Evolutionary conservation across 176 grass and related monocot species (phyloP), one percentile per base, ranked within the genome.

Genomic region (Zizania latifolia): DNA sequence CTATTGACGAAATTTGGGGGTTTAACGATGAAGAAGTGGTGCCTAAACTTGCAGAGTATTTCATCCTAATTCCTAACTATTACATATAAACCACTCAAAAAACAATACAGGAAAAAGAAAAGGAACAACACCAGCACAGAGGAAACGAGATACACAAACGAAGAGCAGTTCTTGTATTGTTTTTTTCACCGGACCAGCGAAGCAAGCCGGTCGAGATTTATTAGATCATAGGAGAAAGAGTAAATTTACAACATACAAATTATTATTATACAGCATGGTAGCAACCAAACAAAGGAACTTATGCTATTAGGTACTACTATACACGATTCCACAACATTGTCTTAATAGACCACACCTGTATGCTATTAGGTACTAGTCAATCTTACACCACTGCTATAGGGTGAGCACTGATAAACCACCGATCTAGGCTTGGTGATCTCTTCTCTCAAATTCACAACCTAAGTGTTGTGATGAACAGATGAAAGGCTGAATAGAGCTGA

Each of bases 251-350:
- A n/a, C n/a, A n/a, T n/a, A n/a, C n/a, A n/a, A n/a, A n/a, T 10
- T 22, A 22, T 22, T 40, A 33, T 4, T 48, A 33, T 23, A 11
- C 21, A 74, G 26, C 58, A 56, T 11, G 70, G 60, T 74, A 74
- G 34, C 44, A 46, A 60, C 19, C 21, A 46, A 41, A 16, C 36
- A 27, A 82, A 74, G 44, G 29, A 65, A 82, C 69, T 68, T 69
- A 33, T 46, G 26, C n/a, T n/a, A n/a, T n/a, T n/a, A n/a, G n/a
- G n/a, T n/a, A n/a, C n/a, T n/a, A n/a, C n/a, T 22, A 74, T 50
- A 46, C 11, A 54, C 8, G 3, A 24, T n/a, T 39, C 68, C 68
- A 54, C 13, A 51, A 4, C 62, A 68, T 10, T 75, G 22, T 62
- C 53, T 76, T 15, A n/a, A n/a, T 33, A 59, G 5, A 50, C 1